Conservation (phyloP, 1,284 basidiomycete genomes). For the Cryptococcus deneoformans region DNA sequence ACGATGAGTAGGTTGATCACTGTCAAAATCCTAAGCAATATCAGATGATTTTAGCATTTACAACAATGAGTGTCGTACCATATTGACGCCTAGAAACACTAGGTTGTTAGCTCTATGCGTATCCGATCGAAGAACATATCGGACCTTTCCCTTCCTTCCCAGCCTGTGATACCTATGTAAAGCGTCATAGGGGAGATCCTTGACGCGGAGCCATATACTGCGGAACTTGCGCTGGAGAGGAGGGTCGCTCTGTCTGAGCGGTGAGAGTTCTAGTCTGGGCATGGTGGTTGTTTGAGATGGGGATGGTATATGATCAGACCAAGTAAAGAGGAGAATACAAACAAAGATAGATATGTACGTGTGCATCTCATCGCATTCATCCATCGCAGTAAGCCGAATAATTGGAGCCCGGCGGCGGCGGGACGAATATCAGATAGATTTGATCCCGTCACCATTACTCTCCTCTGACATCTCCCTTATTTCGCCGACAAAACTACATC, state of each 20-base stretch:
- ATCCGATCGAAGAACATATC: not conserved
- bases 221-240: not conserved
- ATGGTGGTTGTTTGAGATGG: not conserved
- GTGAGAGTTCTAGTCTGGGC: constrained; percentile 15
- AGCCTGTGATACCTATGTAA: constrained; percentile 27
- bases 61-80: constrained; percentile 20
- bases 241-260: not conserved
- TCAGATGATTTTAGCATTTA: not conserved
- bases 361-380: not conserved
- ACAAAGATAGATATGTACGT: not conserved
- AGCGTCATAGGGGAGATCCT: constrained; percentile 11
- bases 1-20: constrained; percentile 27
- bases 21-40: constrained; percentile 21
- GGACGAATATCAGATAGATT: not conserved
- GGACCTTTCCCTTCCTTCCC: constrained; percentile 30
- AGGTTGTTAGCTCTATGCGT: not conserved
- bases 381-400: not conserved
- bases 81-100: constrained; percentile 17
- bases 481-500: not conserved
- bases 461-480: not conserved
- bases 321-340: not conserved
- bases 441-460: not conserved
- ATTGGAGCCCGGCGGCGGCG: not conserved
- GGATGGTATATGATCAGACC: not conserved
- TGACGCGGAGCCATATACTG: constrained; percentile 2